A percentile compares a stretch with the other conserved stretches of the same genome.
These are phyloP conservation scores for Fusarium floridanum DNA, from an alignment of 2,329 filamentous ascomycete species.

Conservation along the genomic window DNA sequence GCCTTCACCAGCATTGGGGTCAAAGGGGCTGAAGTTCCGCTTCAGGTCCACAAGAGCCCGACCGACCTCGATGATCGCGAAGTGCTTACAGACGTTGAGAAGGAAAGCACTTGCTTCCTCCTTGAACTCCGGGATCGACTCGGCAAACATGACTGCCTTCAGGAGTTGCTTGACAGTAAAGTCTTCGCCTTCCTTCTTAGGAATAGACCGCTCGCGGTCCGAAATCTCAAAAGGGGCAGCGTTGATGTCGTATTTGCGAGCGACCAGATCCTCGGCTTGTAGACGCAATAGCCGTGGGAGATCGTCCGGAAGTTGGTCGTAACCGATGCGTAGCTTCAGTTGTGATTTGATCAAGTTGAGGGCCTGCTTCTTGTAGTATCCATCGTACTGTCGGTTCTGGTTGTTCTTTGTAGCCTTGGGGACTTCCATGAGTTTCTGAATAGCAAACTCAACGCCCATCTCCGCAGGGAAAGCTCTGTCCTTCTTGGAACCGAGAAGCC, in stretches of 20 bases:
- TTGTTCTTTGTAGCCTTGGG: conserved; percentile 71
- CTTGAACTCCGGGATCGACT: conserved; percentile 84
- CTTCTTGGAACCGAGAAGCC: conserved; percentile 88
- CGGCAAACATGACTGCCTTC: conserved; percentile 88
- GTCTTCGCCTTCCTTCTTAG: conserved; percentile 90
- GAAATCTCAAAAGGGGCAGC: conserved; percentile 79
- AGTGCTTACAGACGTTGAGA: conserved; percentile 86
- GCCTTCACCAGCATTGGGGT: conserved; percentile 88
- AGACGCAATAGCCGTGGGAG: conserved; percentile 86
- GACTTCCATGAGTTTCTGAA: conserved; percentile 86
- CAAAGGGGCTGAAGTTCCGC: conserved; percentile 81
- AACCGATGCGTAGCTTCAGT: conserved; percentile 89
- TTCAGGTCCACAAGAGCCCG: conserved; percentile 85
- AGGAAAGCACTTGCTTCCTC: conserved; percentile 82
- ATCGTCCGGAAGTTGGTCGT: conserved; percentile 90
- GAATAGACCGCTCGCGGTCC: conserved; percentile 84
- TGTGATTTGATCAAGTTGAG: conserved; percentile 89
- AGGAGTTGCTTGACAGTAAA: conserved; percentile 85
- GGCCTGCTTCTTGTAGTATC: conserved; percentile 93
- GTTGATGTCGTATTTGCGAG: conserved; percentile 78
- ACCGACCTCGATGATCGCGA: conserved; percentile 90
- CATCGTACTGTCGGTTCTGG: conserved; percentile 74
- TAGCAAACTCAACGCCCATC: conserved; percentile 88
- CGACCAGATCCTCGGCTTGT: conserved; percentile 87
- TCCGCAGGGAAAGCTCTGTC: conserved; percentile 89